Evolutionary conservation across 768 basidiomycete genomes (phyloP), one percentile per base, ranked within the genome.

Genomic region (Fistulinella prunicolor): DNA sequence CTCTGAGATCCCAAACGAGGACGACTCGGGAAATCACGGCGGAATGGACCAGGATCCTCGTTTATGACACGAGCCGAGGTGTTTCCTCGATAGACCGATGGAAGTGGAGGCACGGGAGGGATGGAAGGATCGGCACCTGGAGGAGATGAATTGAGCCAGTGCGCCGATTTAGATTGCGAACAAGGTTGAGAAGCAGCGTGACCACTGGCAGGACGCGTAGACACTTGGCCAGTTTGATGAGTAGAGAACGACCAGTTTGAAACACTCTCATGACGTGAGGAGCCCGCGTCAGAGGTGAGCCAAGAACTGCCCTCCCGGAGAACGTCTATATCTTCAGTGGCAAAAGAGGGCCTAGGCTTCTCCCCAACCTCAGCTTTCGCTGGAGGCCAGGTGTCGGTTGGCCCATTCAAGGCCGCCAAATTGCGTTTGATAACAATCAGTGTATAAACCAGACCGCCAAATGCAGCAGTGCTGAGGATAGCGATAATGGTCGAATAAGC

Each of bases 231-330:
- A 2, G 81, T 80, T 40, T 81, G 76, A 57, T 81, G 80, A 2
- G 85, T 86, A 1, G 84, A 83, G 65, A 86, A 85, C 1, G 85
- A 86, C 78, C 84, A 87, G 16, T 77, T 77, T 8, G 85, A 88
- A 22, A 79, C 63, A 1, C 85, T 85, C 37, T 77, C 75, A 22
- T 73, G 73, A 37, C 73, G 73, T 45, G 78, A 75, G 16, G 72
- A 73, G 54, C 73, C 73, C 6, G 79, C 72, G 36, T 78, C 75
- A 40, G 86, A 88, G 1, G 87, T 86, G 50, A 89, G 80, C 86
- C 87, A 89, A n/a, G 86, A 87, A 41, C 80, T 80, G 42, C 86
- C 85, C 54, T 89, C 86, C 19, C 81, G 80, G 43, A 89, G 73
- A 17, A 73, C 84, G 50, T 88, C 83, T 41, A 89, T 73, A 44